Conservation (phyloP, 768 basidiomycete species). For the Termitomyces sp. region DNA sequence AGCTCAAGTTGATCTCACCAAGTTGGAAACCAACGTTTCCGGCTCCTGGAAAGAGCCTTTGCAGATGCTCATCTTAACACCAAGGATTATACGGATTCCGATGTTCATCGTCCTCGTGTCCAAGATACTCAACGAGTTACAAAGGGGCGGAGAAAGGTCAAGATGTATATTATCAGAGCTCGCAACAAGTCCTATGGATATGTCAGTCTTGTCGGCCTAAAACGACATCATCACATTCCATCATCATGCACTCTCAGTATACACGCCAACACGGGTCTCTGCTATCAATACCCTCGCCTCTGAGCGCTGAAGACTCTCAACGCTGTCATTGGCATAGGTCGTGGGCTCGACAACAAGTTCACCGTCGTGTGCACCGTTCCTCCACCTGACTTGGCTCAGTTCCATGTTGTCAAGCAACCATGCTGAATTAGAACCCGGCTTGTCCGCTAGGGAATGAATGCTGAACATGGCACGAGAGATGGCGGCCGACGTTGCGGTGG, state of each 20-base stretch:
- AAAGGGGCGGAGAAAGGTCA: too few relatives aligned
- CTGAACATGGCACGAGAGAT: conserved; percentile 25
- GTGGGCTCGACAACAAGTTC: conserved; percentile 30
- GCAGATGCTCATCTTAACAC: neutral
- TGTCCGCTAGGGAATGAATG: conserved; percentile 33
- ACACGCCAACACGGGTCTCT: conserved; percentile 13
- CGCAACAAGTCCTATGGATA: too few relatives aligned
- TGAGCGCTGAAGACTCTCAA: neutral
- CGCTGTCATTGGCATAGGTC: conserved; percentile 11
- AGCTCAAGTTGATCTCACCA: neutral
- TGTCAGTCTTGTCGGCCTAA: neutral
- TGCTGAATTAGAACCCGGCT: conserved; percentile 32
- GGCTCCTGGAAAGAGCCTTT: neutral
- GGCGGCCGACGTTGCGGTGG: conserved; percentile 24
- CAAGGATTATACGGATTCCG: too few relatives aligned
- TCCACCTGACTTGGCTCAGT: conserved; percentile 37
- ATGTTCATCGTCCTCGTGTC: too few relatives aligned
- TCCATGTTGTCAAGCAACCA: conserved; percentile 42
- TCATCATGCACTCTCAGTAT: conserved; percentile 4
- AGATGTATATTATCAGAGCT: too few relatives aligned
- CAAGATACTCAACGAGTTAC: too few relatives aligned
- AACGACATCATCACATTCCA: neutral
- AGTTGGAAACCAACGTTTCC: neutral
- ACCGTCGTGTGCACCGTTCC: conserved; percentile 26
- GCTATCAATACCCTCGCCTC: neutral